These are phyloP conservation scores for Claviceps capensis DNA, from an alignment of 2,329 filamentous ascomycete genomes.

Conservation along the genomic window DNA sequence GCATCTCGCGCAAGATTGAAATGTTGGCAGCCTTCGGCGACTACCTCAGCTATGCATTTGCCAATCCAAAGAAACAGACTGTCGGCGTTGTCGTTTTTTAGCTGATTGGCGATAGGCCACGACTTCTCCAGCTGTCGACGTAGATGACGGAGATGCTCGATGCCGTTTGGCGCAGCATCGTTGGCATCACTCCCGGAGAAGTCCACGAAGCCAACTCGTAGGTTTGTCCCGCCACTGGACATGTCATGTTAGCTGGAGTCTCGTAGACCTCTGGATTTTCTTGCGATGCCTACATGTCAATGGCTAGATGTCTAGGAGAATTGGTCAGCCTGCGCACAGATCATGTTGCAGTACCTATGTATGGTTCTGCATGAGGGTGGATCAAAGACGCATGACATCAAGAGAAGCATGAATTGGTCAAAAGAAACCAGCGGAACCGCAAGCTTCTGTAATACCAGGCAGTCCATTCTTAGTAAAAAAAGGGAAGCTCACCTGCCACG, in stretches of 20 bases:
- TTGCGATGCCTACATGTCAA: slow-evolving; percentile 44
- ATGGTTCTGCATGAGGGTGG: too few species aligned
- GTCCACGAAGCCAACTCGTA: slow-evolving; percentile 55
- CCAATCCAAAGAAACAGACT: slow-evolving; percentile 75
- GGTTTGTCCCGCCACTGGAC: slow-evolving; percentile 52
- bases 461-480: not conserved
- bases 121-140: slow-evolving; percentile 50
- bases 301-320: slow-evolving; percentile 39
- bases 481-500: slow-evolving; percentile 34
- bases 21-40: slow-evolving; percentile 39
- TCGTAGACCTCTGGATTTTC: not conserved
- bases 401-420: too few species aligned
- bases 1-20: slow-evolving; percentile 28
- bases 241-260: not conserved
- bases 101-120: slow-evolving; percentile 60
- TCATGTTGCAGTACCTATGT: not conserved
- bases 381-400: too few species aligned
- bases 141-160: slow-evolving; percentile 22
- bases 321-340: slow-evolving; percentile 3
- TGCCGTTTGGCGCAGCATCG: slow-evolving; percentile 6
- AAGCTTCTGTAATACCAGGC: too few species aligned
- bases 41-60: slow-evolving; percentile 59
- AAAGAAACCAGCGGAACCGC: too few species aligned
- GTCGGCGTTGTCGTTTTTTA: slow-evolving; percentile 62
- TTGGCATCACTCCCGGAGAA: slow-evolving; percentile 27